Percentiles rank a stretch among this genome's conserved stretches.
phyloP scores from a whole-genome alignment of 176 grass and related monocot species.

The Oryza meyeriana region DNA sequence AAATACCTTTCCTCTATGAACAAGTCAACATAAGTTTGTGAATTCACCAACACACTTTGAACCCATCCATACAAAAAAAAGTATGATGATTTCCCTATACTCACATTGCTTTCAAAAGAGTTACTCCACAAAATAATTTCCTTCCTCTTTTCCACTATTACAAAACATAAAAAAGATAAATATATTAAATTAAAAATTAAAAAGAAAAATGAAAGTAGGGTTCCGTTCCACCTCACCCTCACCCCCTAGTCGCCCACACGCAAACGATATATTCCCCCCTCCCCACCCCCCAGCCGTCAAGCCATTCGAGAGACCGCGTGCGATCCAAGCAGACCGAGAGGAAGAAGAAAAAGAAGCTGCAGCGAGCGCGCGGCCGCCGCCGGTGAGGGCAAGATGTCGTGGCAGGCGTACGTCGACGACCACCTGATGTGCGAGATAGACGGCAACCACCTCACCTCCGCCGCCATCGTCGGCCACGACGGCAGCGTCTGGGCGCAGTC shows the following conservation, averaged over 20 bases:
- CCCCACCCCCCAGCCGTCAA: conserved; percentile 1
- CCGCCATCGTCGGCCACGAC: conserved; percentile 74
- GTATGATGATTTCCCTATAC: no score
- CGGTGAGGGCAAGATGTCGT: conserved; percentile 66
- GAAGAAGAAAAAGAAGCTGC: not conserved
- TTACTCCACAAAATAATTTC: not conserved
- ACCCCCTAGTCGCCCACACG: conserved; percentile 6
- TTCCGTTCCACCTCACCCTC: not conserved
- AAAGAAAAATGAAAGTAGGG: conserved; percentile 11
- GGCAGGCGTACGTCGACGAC: conserved; percentile 80
- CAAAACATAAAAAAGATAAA: not conserved
- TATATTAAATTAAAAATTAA: not conserved
- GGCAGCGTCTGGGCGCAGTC: conserved; percentile 73
- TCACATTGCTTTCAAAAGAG: no score
- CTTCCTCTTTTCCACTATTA: not conserved
- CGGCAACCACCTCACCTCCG: conserved; percentile 56
- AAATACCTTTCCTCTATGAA: no score
- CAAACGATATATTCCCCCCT: conserved; percentile 46
- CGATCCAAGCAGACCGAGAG: conserved; percentile 41
- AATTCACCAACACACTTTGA: no score
- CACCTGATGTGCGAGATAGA: conserved; percentile 92
- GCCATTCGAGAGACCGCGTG: conserved; percentile 29
- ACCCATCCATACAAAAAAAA: no score
- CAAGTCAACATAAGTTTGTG: no score
- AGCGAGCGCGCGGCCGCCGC: not conserved